Base-by-base conservation (phyloP, 768 basidiomycete species). In the Calocybe cyanea region DNA sequence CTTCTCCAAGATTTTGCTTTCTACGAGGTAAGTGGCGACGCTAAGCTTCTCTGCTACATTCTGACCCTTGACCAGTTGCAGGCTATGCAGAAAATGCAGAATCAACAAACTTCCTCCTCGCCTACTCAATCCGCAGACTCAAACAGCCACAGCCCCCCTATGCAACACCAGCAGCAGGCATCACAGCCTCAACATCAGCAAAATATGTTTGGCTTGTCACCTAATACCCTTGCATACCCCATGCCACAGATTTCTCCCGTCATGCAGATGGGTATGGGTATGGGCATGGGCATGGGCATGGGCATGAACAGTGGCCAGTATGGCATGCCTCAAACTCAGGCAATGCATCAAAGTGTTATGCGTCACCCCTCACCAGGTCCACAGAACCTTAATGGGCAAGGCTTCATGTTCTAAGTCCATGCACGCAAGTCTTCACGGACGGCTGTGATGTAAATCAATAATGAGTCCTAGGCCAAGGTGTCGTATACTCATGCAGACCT, bases 1-100 rank as follows among this genome's bases (percentile, higher is more conserved):
- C 72, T 97, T 28, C 70, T 97, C 25, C 93, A 97, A 61, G 94
- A 96, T 64, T 92, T 91, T 58, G 89, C 87, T 11, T 92, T 87
- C 64, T 92, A 92, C 55, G 90, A 92, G 75, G 90, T 92, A 54
- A 23, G 74, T 57, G 13, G 40, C 8, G n/a, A 45, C 3, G 35
- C 13, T 36, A 25, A 21, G 13, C 8, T 43, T 18, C 15, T 17
- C 6, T 11, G 33, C 46, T 48, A 36, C 8, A 21, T 39, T 19
- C 41, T 41, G 33, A 5, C 41, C 39, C 32, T 13, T 39, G 18
- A 20, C 18, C 54, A 92, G 87, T 68, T 92, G n/a, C 89, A 92
- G 70, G 77, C 90, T 11, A 81, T 90, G 70, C 89, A 92, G 63
- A 92, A 89, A 64, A 65, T 77, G 40, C 76, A 77, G 56, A 66